Conservation (phyloP, 257 asterid genomes). For the Nicotiana paniculata region DNA sequence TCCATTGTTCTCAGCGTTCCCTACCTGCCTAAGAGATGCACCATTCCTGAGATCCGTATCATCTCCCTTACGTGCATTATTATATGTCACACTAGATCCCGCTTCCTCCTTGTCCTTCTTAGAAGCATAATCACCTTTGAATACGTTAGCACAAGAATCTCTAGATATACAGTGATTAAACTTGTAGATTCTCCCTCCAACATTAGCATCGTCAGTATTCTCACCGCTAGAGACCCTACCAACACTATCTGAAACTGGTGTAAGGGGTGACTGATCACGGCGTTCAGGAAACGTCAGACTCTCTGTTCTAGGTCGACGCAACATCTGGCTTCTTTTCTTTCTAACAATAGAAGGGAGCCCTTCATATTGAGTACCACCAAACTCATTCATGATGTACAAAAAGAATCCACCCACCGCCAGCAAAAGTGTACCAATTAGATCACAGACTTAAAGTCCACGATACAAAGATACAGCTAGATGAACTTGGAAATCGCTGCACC, state of each 20-base stretch:
- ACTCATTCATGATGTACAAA: constrained; percentile 47
- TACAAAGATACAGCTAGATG: neutral
- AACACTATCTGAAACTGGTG: constrained; percentile 51
- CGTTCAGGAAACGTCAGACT: constrained; percentile 29
- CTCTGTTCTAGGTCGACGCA: constrained; percentile 64
- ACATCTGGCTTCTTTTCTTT: constrained; percentile 69
- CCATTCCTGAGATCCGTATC: constrained; percentile 2
- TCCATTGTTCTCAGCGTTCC: constrained; percentile 21
- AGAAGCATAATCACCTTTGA: constrained; percentile 17
- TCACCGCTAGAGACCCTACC: constrained; percentile 66
- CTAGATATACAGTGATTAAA: constrained; percentile 68
- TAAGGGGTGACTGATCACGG: constrained; percentile 40
- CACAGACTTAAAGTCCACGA: neutral
- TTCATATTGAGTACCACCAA: constrained; percentile 38
- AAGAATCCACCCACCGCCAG: neutral
- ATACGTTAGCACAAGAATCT: constrained; percentile 30
- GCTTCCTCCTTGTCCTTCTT: constrained; percentile 14
- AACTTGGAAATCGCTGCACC: constrained; percentile 13
- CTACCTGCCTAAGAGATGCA: neutral
- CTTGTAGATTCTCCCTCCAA: constrained; percentile 59
- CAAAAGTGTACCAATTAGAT: constrained; percentile 5
- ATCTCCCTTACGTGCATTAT: constrained; percentile 26
- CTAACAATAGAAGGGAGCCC: constrained; percentile 33
- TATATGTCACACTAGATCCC: constrained; percentile 23
- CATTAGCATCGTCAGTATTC: constrained; percentile 41